Evolutionary conservation across 345 rosid genomes (phyloP), one percentile per base, ranked within the genome.

Genomic region (Camelina sativa): DNA sequence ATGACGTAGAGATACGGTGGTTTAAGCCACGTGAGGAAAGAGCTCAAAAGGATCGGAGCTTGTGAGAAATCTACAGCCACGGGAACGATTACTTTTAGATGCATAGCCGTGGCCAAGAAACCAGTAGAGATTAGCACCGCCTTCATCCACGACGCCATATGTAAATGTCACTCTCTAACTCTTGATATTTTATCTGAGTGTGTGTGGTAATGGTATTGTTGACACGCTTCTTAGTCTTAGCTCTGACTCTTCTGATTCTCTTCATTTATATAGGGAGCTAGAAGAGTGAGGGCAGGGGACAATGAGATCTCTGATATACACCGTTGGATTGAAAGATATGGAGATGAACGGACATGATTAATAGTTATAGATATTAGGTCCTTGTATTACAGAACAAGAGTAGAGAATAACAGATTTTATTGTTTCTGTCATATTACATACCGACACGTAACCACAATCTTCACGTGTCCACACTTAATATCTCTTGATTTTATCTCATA

Each of bases 1-100:
- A 89, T 9, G 62, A 88, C 54, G 71, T 83, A 89, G 2, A 84
- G 83, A 72, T 82, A 85, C 13, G 87, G 90, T 6, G 96, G 97
- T 66, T 66, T 85, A 28, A 84, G 80, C 93, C 88, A 89, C 0
- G 86, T 66, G 20, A 72, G 30, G 4, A 88, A 10, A 1, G 86
- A 85, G 72, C 75, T 76, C 80, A 83, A 81, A 8, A 84, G n/a
- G 5, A 51, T 25, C 7, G 88, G 88, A 79, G 82, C 75, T 52
- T 68, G 82, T 1, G 84, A 77, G 66, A 89, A 71, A 35, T 80
- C 84, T 11, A 78, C 8, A 10, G 80, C 77, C 51, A 80, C 59
- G 2, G 93, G 91, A 65, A 84, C 82, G 2, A 79, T 82, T 50
- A 76, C 51, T 62, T 80, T 80, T 34, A 80, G 55, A 55, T 77